Evolutionary conservation across 2,329 filamentous ascomycete species (phyloP), one percentile per base, ranked within the genome.

Genomic region (Xylariaceae sp.): DNA sequence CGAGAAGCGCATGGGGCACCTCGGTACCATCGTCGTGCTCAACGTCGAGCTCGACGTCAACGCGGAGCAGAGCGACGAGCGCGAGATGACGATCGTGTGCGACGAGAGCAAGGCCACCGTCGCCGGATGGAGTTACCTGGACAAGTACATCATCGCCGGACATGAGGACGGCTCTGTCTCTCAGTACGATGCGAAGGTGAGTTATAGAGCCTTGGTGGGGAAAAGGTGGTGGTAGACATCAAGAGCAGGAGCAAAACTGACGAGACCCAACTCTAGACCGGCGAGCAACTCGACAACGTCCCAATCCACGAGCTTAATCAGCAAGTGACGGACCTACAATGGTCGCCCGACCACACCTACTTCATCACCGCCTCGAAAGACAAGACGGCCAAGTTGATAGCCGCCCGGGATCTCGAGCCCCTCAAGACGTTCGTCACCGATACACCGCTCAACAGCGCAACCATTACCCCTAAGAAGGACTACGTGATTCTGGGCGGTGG

Each of bases 341-440:
- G 95, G 90, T 89, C 91, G 52, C 76, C 86, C 51, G 95, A 99
- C 81, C 87, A 93, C 68, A 96, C 93, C 70, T 97, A 97, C 81
- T 98, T 98, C 81, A 95, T 99, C 80, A 99, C 95, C 56, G 89
- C 95, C 56, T 95, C 89, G 72, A 98, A 97, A 82, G 95, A 99
- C 83, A 99, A 99, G 85, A 89, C 90, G 45, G 89, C 95, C 65
- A 62, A 89, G 87, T 88, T 98, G 67, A 82, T 97, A 73, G 89
- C 92, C 63, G 85, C 90, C 65, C 87, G 89, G 71, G 90, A 96
- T 71, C 90, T 99, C 71, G 86, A 90, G 70, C 88, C 96, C 63
- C 84, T 99, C 69, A 99, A 99, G 82, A 96, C 89, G 65, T 99
- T 96, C 78, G 73, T 83, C 63, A 82, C 92, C 79, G 95, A 99